Evolutionary conservation across 129 eudicot species (phyloP), one percentile per base, ranked within the genome.

Genomic region (Deinandra increscens): DNA sequence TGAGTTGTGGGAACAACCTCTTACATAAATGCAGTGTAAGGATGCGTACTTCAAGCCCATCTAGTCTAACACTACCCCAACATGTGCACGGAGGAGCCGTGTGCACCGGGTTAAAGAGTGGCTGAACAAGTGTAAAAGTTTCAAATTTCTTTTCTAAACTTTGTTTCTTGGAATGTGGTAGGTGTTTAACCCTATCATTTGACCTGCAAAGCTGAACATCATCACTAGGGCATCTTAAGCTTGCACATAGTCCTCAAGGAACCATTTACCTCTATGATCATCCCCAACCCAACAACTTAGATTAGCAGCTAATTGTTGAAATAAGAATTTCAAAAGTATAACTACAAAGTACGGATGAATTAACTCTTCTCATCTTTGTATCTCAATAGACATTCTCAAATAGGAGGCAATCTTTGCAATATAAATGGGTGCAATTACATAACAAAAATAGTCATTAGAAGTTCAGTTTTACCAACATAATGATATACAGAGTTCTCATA

Each of bases 161-260:
- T 37, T 53, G 37, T 53, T 54, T 1, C 50, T 54, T 70, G 31
- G 51, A 13, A 44, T 13, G 56, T 56, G 66, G 66, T 17, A 22
- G 23, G 23, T 56, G 64, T 18, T 67, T 70, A 22, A 39, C 75
- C 56, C 44, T 39, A 56, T 58, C 75, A 70, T 66, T 38, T 13
- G 64, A 12, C 64, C 7, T 56, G 9, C 1, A 29, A 26, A 55
- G 39, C 56, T 36, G 3, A 55, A 50, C 36, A 55, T 55, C 4
- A 37, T 55, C 19, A n/a, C 53, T 14, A 13, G 19, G 7, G 1
- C 3, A 1, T 1, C 31, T 26, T 26, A 26, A 26, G 53, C 19
- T 14, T 46, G 20, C 20, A 8, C 19, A 5, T 49, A 49, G 55
- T 9, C 55, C 6, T 49, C 17, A 49, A 17, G 23, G 2, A 17